Evolutionary conservation across 495 filamentous ascomycete species (phyloP), one percentile per base, ranked within the genome.

Genomic region (Xylaria telfairii): DNA sequence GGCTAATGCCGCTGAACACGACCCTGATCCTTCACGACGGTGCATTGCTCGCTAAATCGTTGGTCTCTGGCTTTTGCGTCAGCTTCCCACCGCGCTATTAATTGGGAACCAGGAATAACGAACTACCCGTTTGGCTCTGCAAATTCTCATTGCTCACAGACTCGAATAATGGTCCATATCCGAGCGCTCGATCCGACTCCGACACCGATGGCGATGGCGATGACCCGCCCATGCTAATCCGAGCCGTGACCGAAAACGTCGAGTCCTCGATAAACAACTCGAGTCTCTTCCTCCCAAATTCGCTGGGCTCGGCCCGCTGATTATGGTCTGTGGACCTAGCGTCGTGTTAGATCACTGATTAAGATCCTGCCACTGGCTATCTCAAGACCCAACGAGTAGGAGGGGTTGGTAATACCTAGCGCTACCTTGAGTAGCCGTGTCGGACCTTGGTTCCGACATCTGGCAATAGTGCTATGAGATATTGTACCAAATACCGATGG

Each of bases 381-480:
- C 17, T 65, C 46, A 39, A 54, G n/a, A 8, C 21, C 17, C 21
- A 21, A 39, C 15, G 13, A n/a, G 28, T 47, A 17, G 32, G 26
- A 41, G 30, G 62, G 7, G 10, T 28, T 51, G 41, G 4, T 17
- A 54, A 28, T 66, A 66, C 64, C 47, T 34, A 26, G 9, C 24
- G 64, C 47, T 66, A 17, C 64, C 64, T 19, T 54, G 46, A 24
- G 34, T 41, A 41, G 47, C 64, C 0, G 26, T 49, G 34, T 66
- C 47, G 39, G 64, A 66, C 24, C 46, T 54, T 41, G 64, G 47
- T 19, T 41, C 47, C 8, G 64, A 66, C 47, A 66, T 66, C 12
- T 66, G 10, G 8, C 15, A 44, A 39, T 26, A 44, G 24, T 26
- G 24, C 9, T 49, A 26, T 19, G 15, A 0, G 10, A 21, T 19